Conservation (phyloP, 345 rosid genomes). For the Barbarea vulgaris region DNA sequence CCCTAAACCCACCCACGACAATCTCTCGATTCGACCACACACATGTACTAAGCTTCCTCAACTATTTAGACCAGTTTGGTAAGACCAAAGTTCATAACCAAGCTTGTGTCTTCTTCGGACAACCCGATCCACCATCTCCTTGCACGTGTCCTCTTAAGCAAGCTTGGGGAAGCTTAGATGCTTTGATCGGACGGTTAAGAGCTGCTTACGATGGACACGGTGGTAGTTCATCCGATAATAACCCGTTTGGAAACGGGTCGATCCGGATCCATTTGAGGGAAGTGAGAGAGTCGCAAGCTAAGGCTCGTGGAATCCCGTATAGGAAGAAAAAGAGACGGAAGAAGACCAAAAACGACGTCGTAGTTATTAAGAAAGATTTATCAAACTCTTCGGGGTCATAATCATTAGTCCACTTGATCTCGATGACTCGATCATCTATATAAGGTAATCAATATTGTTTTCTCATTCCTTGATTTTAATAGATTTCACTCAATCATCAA, state of each 20-base stretch:
- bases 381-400: slow-evolving; percentile 22
- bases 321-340: slow-evolving; percentile 81
- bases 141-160: slow-evolving; percentile 80
- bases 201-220: slow-evolving; percentile 87
- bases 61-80: slow-evolving; percentile 83
- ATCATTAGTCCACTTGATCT: slow-evolving; percentile 26
- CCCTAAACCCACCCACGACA: slow-evolving; percentile 67
- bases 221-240: slow-evolving; percentile 65
- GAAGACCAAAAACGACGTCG: slow-evolving; percentile 37
- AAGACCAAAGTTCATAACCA: slow-evolving; percentile 80
- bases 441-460: slow-evolving; percentile 2
- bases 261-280: slow-evolving; percentile 74
- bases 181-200: slow-evolving; percentile 79
- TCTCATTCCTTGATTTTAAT: background rate
- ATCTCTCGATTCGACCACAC: slow-evolving; percentile 58
- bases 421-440: background rate
- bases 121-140: slow-evolving; percentile 85
- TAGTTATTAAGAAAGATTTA: slow-evolving; percentile 13
- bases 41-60: slow-evolving; percentile 72
- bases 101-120: slow-evolving; percentile 77
- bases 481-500: background rate
- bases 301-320: slow-evolving; percentile 80
- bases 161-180: slow-evolving; percentile 95
- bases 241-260: slow-evolving; percentile 81
- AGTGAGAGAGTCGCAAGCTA: slow-evolving; percentile 80